phyloP scores from a whole-genome alignment of 768 basidiomycete genomes.

The Psilocybe azurescens region DNA sequence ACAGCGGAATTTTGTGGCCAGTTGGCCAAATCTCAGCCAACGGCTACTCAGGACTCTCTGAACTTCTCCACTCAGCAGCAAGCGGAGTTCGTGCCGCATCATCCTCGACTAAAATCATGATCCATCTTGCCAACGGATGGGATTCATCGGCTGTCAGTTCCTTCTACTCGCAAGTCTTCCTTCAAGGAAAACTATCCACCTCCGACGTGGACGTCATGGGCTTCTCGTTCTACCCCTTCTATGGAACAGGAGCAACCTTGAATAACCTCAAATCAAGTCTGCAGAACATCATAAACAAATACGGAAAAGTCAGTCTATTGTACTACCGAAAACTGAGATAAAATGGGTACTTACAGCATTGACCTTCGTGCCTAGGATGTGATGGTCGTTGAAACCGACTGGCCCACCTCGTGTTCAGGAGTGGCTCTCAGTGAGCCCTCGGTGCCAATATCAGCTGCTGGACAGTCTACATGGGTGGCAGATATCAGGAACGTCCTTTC shows the following conservation, averaged over 20 bases:
- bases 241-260: slow-evolving; percentile 61
- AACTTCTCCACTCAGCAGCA: slow-evolving; percentile 64
- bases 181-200: slow-evolving; percentile 52
- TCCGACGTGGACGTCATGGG: slow-evolving; percentile 62
- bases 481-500: slow-evolving; percentile 53
- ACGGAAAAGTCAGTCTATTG: slow-evolving; percentile 44
- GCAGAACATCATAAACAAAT: slow-evolving; percentile 51
- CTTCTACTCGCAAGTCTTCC: slow-evolving; percentile 59
- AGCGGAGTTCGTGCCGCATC: slow-evolving; percentile 57
- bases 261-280: slow-evolving; percentile 53
- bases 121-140: slow-evolving; percentile 73
- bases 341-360: background rate
- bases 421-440: slow-evolving; percentile 49
- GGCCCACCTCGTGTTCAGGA: slow-evolving; percentile 57
- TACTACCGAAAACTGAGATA: background rate
- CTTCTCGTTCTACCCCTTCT: slow-evolving; percentile 73
- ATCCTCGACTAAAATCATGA: slow-evolving; percentile 51
- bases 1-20: slow-evolving; percentile 68
- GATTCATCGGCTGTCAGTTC: slow-evolving; percentile 45
- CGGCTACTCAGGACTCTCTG: slow-evolving; percentile 57
- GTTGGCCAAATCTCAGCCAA: slow-evolving; percentile 56
- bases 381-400: slow-evolving; percentile 70
- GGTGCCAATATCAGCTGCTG: slow-evolving; percentile 52
- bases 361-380: slow-evolving; percentile 39
- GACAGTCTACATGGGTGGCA: slow-evolving; percentile 58